Conservation (phyloP, 768 basidiomycete genomes). For the Lyophyllum atratum region DNA sequence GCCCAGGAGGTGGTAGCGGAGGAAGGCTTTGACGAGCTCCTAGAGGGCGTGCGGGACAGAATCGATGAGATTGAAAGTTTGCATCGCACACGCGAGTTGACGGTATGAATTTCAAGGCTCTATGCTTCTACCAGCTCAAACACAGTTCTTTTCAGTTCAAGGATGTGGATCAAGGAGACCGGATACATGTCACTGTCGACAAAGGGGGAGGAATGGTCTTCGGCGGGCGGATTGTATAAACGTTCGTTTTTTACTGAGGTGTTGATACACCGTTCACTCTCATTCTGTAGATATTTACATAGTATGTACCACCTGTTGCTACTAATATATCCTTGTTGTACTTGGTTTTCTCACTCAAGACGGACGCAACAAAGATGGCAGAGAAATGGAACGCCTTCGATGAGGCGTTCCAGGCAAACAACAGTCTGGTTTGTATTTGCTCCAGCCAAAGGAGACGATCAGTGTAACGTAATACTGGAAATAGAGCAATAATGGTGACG, state of each 20-base stretch:
- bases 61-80: conserved; percentile 88
- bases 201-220: conserved; percentile 45
- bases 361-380: neutral
- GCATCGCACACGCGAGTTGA: conserved; percentile 76
- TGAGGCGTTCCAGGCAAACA: conserved; percentile 12
- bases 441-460: conserved; percentile 14
- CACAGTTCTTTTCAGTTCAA: conserved; percentile 40
- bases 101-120: conserved; percentile 39
- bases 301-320: no score
- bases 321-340: neutral
- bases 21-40: conserved; percentile 78
- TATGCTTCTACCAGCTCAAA: conserved; percentile 21
- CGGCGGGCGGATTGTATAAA: conserved; percentile 12
- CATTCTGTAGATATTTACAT: neutral
- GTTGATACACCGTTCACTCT: neutral
- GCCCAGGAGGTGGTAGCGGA: conserved; percentile 70
- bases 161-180: conserved; percentile 48
- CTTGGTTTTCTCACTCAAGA: neutral
- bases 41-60: conserved; percentile 71
- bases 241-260: neutral
- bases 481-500: conserved; percentile 15
- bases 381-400: conserved; percentile 4
- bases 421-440: conserved; percentile 13
- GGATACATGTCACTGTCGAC: conserved; percentile 55
- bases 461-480: conserved; percentile 9